Evolutionary conservation across 139 green algal species (phyloP), one percentile per base, ranked within the genome.

Genomic region (Tetratostichococcus sp.): DNA sequence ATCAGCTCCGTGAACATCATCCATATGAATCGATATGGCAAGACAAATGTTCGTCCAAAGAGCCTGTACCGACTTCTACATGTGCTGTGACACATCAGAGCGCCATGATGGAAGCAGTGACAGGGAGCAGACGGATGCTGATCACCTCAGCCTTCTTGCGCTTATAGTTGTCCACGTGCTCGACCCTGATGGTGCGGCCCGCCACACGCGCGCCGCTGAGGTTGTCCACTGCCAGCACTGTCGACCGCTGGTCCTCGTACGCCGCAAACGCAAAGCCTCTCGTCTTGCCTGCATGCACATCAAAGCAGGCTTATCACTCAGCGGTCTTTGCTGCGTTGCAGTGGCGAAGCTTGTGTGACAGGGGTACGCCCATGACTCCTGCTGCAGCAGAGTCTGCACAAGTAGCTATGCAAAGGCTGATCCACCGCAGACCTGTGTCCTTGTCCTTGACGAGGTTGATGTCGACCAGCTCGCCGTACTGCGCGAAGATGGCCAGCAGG

Each of bases 221-320:
- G 84, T 99, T 99, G 85, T 99, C 96, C 33, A 98, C 94, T 16
- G 96, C 92, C 25, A 99, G 76, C 19, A 97, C 89, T 0, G 96
- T 99, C 80, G 86, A 95, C n/a, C 94, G 86, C 85, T 99, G 95
- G 85, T 99, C 95, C 69, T 97, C 93, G 73, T 99, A 99, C 8
- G 94, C 95, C 2, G 99, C 35, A 65, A 98, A 99, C 0, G 91
- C 93, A 83, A 99, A 99, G 19, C 94, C 94, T 34, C 79, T 88
- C 0, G 88, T 93, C 76, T 94, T 97, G 30, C 88, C 89, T 62
- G 50, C 50, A 26, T 8, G 11, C 50, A 50, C 8, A 6, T 6
- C 11, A 11, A 21, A 11, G 11, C 39, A 11, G 6, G 39, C 6
- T 6, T 50, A 50, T 50, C 39, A 50, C 8, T 6, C 39, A 50